These are phyloP conservation scores for Pseudocercospora crystallina DNA, from an alignment of 2,329 filamentous ascomycete genomes.

Conservation along the genomic window DNA sequence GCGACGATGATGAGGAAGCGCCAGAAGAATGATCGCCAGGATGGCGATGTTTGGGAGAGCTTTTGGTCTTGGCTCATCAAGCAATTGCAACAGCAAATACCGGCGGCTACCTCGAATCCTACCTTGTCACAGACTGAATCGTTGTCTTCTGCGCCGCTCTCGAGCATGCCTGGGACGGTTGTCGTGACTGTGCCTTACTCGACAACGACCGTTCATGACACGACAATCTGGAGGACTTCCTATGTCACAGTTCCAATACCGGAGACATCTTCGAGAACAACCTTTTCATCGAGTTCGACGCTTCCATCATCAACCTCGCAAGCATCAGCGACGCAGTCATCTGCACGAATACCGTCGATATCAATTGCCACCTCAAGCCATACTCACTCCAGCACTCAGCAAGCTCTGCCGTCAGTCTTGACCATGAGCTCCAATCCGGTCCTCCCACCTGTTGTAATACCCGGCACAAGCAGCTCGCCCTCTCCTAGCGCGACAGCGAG, in stretches of 20 bases:
- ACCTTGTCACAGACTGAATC: conserved; percentile 8
- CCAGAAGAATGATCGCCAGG: neutral
- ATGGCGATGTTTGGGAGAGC: neutral
- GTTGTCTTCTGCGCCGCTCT: too few species aligned
- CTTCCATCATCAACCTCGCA: neutral
- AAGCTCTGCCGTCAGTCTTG: conserved; percentile 1
- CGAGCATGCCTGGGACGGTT: conserved; percentile 1
- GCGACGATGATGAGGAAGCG: neutral
- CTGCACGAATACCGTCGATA: neutral
- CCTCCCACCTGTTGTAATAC: neutral
- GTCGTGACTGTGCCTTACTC: conserved; percentile 3
- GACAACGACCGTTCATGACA: neutral
- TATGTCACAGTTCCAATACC: conserved; percentile 4
- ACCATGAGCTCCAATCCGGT: neutral
- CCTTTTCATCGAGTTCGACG: neutral
- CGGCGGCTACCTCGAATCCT: neutral
- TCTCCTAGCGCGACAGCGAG: conserved; percentile 8
- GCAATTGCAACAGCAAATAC: neutral
- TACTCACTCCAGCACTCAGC: neutral
- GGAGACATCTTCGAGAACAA: neutral
- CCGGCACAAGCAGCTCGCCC: neutral
- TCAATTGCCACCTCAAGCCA: neutral
- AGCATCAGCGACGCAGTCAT: neutral
- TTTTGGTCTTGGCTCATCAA: neutral
- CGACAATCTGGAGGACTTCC: conserved; percentile 5